Evolutionary conservation across 106 monocot genomes (phyloP).

Genomic region (Dioscorea alata): DNA sequence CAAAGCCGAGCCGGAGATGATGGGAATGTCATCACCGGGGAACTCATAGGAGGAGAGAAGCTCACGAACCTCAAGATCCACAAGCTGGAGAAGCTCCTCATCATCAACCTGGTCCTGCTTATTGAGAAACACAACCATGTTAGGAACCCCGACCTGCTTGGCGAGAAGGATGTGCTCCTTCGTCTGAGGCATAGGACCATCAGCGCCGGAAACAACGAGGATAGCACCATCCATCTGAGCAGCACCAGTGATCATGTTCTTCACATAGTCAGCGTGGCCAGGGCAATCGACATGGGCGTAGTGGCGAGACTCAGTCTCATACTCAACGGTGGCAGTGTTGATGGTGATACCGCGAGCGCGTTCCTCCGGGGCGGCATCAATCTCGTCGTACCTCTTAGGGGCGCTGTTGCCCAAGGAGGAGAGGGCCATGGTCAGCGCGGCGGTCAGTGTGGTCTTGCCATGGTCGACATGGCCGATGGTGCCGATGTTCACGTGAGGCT

Average conservation of each 20-base stretch:
- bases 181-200: conserved; percentile 82
- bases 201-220: conserved; percentile 68
- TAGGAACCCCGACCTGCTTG: conserved; percentile 80
- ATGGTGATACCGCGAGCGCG: conserved; percentile 76
- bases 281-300: conserved; percentile 84
- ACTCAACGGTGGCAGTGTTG: conserved; percentile 83
- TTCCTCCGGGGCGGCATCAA: conserved; percentile 81
- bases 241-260: conserved; percentile 93
- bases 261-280: conserved; percentile 78
- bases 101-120: conserved; percentile 93
- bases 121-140: conserved; percentile 93
- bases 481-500: conserved; percentile 67
- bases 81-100: conserved; percentile 76
- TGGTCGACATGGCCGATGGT: conserved; percentile 79
- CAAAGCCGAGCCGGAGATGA: conserved; percentile 83
- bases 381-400: conserved; percentile 74
- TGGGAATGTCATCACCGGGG: conserved; percentile 88
- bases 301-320: conserved; percentile 66
- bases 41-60: conserved; percentile 78
- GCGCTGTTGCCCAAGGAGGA: conserved; percentile 34
- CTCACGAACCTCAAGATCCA: conserved; percentile 89
- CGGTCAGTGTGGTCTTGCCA: conserved; percentile 70
- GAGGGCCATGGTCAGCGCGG: conserved; percentile 64
- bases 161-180: conserved; percentile 78
- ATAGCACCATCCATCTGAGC: conserved; percentile 88